A percentile compares a stretch with the other conserved stretches of the same genome.
These are phyloP conservation scores for Curvularia lunata DNA, from an alignment of 2,329 filamentous ascomycete species.

Conservation along the genomic window DNA sequence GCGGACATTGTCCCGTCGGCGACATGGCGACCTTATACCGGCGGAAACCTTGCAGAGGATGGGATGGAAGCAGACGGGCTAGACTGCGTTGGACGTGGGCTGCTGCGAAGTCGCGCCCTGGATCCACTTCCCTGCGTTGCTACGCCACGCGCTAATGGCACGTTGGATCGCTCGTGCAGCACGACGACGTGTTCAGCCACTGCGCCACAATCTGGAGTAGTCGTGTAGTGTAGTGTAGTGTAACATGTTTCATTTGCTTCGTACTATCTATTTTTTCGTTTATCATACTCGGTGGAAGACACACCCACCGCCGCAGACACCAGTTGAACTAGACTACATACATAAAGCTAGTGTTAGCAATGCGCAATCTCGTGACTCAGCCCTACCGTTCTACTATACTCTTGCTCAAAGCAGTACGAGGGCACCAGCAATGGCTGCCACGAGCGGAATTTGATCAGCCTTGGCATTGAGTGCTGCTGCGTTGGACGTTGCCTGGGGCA, in stretches of 20 bases:
- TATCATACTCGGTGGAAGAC: neutral
- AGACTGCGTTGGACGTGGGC: conserved; percentile 10
- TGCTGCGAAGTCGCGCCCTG: conserved; percentile 11
- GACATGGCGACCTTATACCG: conserved; percentile 15
- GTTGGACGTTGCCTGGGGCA: conserved; percentile 20
- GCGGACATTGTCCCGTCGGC: neutral
- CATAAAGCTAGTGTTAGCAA: neutral
- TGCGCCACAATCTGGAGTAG: neutral
- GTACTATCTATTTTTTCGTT: neutral
- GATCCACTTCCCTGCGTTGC: conserved; percentile 14
- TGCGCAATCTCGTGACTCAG: neutral
- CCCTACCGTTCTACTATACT: neutral
- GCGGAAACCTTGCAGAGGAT: neutral
- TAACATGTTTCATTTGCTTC: neutral
- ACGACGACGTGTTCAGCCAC: neutral
- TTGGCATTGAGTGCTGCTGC: conserved; percentile 27
- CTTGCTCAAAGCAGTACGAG: conserved; percentile 32
- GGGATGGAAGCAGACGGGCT: conserved; percentile 7
- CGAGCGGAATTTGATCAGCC: conserved; percentile 17
- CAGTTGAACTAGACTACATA: neutral
- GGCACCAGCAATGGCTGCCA: conserved; percentile 31
- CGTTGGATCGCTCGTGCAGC: neutral
- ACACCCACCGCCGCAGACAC: neutral
- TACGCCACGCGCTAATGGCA: conserved; percentile 9
- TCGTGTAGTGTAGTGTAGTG: neutral